A percentile compares a stretch with the other conserved stretches of the same genome.
Conservation (phyloP, 1,284 basidiomycete genomes). For the Nidula niveotomentosa region DNA sequence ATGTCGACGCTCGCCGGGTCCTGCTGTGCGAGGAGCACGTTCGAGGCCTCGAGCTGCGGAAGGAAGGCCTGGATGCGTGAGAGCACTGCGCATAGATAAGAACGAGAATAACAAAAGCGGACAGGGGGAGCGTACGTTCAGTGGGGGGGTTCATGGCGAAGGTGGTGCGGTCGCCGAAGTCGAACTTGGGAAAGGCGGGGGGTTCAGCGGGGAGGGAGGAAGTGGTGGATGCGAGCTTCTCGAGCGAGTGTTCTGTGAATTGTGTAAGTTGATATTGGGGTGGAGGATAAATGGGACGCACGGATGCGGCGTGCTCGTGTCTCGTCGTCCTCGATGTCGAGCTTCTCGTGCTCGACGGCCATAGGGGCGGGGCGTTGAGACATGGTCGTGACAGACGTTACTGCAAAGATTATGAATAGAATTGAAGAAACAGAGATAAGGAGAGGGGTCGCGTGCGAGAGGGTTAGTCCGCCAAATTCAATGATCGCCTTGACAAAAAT, state of each 20-base stretch:
- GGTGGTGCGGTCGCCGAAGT: conserved; percentile 26
- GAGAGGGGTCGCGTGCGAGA: too few species aligned
- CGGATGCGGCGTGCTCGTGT: too few species aligned
- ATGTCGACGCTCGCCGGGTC: conserved; percentile 63
- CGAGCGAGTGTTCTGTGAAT: conserved; percentile 22
- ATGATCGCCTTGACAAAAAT: too few species aligned
- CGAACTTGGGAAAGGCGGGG: conserved; percentile 16
- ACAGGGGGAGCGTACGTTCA: conserved; percentile 20
- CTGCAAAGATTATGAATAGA: too few species aligned
- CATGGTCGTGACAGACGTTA: too few species aligned
- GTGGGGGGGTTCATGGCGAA: conserved; percentile 22
- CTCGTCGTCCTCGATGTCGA: too few species aligned
- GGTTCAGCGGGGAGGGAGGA: conserved; percentile 7
- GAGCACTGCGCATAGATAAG: conserved; percentile 39
- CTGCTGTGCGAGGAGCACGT: conserved; percentile 44
- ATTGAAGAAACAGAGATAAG: too few species aligned
- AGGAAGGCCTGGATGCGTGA: conserved; percentile 64
- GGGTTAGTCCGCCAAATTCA: too few species aligned
- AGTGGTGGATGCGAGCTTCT: conserved; percentile 24
- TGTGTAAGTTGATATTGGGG: too few species aligned
- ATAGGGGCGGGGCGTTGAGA: too few species aligned
- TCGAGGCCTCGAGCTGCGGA: conserved; percentile 62
- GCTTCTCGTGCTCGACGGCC: too few species aligned
- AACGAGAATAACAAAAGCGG: not conserved
- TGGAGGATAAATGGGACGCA: too few species aligned